Base-by-base conservation (phyloP, 768 basidiomycete species). In the Leccinum olivaceopallidum region DNA sequence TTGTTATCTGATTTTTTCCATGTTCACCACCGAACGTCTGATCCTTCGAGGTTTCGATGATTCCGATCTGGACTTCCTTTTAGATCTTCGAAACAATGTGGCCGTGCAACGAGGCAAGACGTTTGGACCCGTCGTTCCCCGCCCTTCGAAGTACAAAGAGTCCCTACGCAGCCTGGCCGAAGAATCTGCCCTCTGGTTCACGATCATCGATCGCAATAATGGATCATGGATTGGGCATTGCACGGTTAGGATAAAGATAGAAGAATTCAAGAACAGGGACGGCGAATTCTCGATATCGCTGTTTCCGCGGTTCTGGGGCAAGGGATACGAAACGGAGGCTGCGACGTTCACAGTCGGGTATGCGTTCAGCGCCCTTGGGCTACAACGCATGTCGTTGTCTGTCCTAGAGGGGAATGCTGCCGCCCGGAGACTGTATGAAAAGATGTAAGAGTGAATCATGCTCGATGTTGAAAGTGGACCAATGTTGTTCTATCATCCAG, bases 331-430 rank as follows among this genome's bases (percentile, higher is more conserved):
- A 16, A 71, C 66, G 51, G 76, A 78, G 55, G 68, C 73, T 6
- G 66, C 70, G 30, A 65, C 57, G 9, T 80, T 76, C 63, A 67
- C 76, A 30, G 67, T 76, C 4, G 73, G 75, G 50, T 63, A 78
- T 60, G 72, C 69, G 2, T 79, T 80, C 51, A 64, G 61, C 34
- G 64, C 69, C 24, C 57, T 80, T 22, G 72, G 68, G n/a, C 59
- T 78, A 52, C 75, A 78, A 50, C 76, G 78, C 2, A 65, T 79
- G 55, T 74, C 75, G 10, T 65, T 79, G 44, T 67, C 61, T 13
- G 72, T 77, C 14, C 63, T 73, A 18, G 72, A 73, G 42, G 67
- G 69, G 10, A 80, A 80, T 54, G 67, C 65, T 32, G 64, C 70
- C 30, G 78, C 76, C 7, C 60, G 70, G 18, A 59, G 42, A 44